phyloP scores from a whole-genome alignment of 768 basidiomycete species.

The Zangia roseola region DNA sequence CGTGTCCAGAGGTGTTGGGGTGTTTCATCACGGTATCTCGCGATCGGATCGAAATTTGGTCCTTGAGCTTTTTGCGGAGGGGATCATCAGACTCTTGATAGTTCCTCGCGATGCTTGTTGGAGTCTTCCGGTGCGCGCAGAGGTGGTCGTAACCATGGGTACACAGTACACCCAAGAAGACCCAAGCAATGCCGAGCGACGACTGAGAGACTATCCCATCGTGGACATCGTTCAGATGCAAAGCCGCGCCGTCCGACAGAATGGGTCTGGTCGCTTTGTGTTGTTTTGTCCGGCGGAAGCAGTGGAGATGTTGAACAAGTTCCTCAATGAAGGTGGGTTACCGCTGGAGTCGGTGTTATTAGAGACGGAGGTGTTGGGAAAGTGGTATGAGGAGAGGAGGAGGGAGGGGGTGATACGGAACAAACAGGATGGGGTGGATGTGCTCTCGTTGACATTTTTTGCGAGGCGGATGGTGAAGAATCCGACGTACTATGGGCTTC shows the following conservation, averaged over 20 bases:
- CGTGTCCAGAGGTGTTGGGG: slow-evolving; percentile 81
- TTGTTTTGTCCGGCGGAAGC: slow-evolving; percentile 90
- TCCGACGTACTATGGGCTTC: slow-evolving; percentile 79
- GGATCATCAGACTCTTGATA: slow-evolving; percentile 76
- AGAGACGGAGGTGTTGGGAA: slow-evolving; percentile 45
- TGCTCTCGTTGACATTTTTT: slow-evolving; percentile 80
- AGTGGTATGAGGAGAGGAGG: slow-evolving; percentile 47
- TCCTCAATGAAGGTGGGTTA: slow-evolving; percentile 78
- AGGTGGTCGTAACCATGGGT: slow-evolving; percentile 85
- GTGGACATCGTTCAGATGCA: slow-evolving; percentile 92
- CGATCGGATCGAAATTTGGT: slow-evolving; percentile 68
- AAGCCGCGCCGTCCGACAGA: slow-evolving; percentile 71
- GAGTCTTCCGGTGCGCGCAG: slow-evolving; percentile 82
- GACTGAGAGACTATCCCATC: slow-evolving; percentile 76
- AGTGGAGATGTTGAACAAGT: slow-evolving; percentile 75
- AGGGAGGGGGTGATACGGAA: slow-evolving; percentile 38
- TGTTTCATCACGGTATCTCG: slow-evolving; percentile 75
- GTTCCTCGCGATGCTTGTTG: slow-evolving; percentile 84
- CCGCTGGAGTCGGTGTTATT: slow-evolving; percentile 83
- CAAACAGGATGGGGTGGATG: slow-evolving; percentile 72
- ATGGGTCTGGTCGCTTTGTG: slow-evolving; percentile 64
- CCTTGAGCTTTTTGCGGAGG: slow-evolving; percentile 79
- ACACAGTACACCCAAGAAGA: slow-evolving; percentile 75
- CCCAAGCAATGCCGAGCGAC: slow-evolving; percentile 52
- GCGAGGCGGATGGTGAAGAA: slow-evolving; percentile 69